Evolutionary conservation across 176 grass and related monocot species (phyloP).

Genomic region (Hsuehochloa calcarea): DNA sequence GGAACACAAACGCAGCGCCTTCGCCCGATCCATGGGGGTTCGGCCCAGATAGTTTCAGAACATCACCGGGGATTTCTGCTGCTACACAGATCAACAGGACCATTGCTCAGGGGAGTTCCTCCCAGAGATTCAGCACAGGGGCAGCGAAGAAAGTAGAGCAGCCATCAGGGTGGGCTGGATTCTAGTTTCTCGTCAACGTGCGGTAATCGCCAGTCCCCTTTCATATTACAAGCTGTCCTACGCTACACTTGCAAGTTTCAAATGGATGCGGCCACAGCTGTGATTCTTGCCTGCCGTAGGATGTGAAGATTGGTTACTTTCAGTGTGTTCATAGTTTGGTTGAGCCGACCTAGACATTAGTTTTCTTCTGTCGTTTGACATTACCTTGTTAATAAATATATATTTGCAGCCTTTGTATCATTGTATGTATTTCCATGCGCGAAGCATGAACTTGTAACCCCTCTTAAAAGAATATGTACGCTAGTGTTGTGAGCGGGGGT

Average conservation of each 20-base stretch:
- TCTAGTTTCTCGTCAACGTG: conserved; percentile 37
- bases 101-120: conserved; percentile 40
- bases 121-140: conserved; percentile 47
- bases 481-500: too few species aligned
- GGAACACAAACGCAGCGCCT: conserved; percentile 1
- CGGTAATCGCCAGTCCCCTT: background rate
- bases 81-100: conserved; percentile 26
- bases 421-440: background rate
- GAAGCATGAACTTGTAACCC: background rate
- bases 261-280: background rate
- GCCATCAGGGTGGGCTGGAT: conserved; percentile 82
- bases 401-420: background rate
- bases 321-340: conserved; percentile 31
- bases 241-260: background rate
- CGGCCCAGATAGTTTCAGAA: conserved; percentile 39
- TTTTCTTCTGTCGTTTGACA: conserved; percentile 6
- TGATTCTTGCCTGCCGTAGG: background rate
- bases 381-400: conserved; percentile 39
- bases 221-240: background rate
- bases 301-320: conserved; percentile 8
- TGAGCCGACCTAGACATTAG: background rate
- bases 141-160: conserved; percentile 40
- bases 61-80: conserved; percentile 25
- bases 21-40: conserved; percentile 50
- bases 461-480: too few species aligned